phyloP scores from a whole-genome alignment of 345 rosid genomes.

The Salix koriyanagi region DNA sequence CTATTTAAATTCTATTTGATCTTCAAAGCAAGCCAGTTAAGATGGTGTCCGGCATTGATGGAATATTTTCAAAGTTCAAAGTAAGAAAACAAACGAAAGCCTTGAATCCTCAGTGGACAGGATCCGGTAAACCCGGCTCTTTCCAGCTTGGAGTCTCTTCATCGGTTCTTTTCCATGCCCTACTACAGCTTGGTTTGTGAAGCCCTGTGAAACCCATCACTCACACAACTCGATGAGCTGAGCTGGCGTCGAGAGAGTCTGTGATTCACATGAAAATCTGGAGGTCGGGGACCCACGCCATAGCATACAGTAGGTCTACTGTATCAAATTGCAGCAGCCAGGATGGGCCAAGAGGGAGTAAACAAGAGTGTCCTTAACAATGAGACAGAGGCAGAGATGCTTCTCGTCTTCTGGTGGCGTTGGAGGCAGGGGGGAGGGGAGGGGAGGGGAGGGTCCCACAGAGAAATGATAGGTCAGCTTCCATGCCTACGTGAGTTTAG shows the following conservation, averaged over 20 bases:
- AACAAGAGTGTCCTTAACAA: conserved; percentile 17
- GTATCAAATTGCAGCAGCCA: conserved; percentile 4
- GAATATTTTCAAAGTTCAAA: conserved; percentile 14
- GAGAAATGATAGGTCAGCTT: conserved; percentile 13
- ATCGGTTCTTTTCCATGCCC: conserved; percentile 19
- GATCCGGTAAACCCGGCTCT: conserved; percentile 76
- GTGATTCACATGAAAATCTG: conserved; percentile 6
- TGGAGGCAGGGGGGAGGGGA: neutral
- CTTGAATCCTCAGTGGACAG: conserved; percentile 39
- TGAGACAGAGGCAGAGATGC: conserved; percentile 22
- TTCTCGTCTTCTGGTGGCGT: conserved; percentile 15
- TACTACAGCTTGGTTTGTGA: neutral
- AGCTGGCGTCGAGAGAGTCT: neutral
- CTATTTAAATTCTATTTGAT: conserved; percentile 4
- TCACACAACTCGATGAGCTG: conserved; percentile 18
- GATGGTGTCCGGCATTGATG: conserved; percentile 20
- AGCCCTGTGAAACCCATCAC: neutral
- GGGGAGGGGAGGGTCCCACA: conserved; percentile 6
- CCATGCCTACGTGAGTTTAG: conserved; percentile 24
- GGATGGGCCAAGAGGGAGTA: neutral
- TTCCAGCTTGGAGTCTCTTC: conserved; percentile 48
- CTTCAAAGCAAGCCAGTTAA: conserved; percentile 34
- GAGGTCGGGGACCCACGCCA: neutral
- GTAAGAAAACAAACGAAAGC: conserved; percentile 17
- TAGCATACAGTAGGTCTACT: neutral